Evolutionary conservation across 1,139 yeast genomes (phyloP), one percentile per base, ranked within the genome.

Genomic region (Yamadazyma aaseri): DNA sequence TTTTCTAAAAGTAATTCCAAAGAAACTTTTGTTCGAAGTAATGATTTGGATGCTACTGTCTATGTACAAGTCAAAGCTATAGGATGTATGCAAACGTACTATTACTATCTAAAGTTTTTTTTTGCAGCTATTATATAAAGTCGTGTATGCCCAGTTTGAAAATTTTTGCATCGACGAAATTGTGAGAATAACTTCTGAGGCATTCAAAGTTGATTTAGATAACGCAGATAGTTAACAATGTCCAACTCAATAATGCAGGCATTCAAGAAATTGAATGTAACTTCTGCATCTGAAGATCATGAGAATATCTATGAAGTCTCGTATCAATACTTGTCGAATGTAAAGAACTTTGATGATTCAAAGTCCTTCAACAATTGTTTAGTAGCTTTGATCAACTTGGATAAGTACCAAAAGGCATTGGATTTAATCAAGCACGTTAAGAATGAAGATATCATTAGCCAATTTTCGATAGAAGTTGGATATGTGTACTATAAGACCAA

Each of bases 401-500:
- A 87, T 53, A 71, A 71, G 46, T 86, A 83, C 54, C 60, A 61
- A 35, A 63, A 69, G 35, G 95, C 90, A 0, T 55, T 62, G 17
- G 64, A 71, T 33, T 50, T 79, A 24, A 55, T 81, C 29, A 50
- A 60, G 13, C 61, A 71, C 36, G 64, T 76, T 28, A 61, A 67
- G 4, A 29, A 43, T 24, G 54, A 56, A 13, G 57, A 58, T 2
- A 56, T 63, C 5, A 45, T 60, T 11, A 57, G 55, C 11, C 57
- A 60, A 18, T 60, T 78, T 25, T 51, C 67, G 3, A 51, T 80
- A 38, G 95, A 86, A 51, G 71, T 70, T 33, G 77, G 85, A 2
- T 90, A 89, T 53, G 68, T 84, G 10, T 75, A 72, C 46, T 90
- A 89, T 60, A 84, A 86, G 52, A 55, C 80, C 30, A 81, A 80